Evolutionary conservation across 352 stramenopile genomes (phyloP).

Genomic region (Pythium apleroticum): DNA sequence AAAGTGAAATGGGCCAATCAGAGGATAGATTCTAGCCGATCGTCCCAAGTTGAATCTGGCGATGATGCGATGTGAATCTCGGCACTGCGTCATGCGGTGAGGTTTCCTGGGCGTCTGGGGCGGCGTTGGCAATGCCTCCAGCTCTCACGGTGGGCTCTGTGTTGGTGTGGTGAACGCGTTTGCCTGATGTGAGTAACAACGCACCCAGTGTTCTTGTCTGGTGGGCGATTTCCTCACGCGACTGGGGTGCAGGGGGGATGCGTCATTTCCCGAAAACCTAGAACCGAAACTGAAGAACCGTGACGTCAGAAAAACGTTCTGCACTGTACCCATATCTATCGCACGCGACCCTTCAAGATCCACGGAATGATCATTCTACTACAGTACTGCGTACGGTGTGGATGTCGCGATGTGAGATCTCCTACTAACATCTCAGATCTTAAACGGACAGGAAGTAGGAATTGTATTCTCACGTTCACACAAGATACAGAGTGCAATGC

Average conservation of each 20-base stretch:
- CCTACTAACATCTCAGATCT: no score
- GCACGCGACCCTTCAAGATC: not conserved
- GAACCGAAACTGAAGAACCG: slow-evolving; percentile 3
- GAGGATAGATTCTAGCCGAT: not conserved
- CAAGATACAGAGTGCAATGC: slow-evolving; percentile 1
- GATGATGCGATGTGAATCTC: slow-evolving; percentile 31
- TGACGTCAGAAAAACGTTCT: slow-evolving; percentile 1
- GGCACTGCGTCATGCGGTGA: slow-evolving; percentile 19
- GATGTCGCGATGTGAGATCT: no score
- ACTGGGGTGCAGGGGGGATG: no score
- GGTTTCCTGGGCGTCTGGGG: not conserved
- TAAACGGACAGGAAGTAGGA: not conserved
- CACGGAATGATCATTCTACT: not conserved
- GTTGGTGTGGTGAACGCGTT: not conserved
- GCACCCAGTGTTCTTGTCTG: not conserved
- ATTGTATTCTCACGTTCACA: slow-evolving; percentile 1
- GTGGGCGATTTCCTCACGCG: not conserved
- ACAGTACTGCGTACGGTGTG: no score
- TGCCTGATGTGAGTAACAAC: not conserved
- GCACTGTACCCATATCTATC: slow-evolving; percentile 1
- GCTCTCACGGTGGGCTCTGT: not conserved
- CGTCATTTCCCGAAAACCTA: not conserved
- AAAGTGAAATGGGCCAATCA: slow-evolving; percentile 20
- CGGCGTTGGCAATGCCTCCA: slow-evolving; percentile 1
- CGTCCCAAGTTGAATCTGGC: slow-evolving; percentile 30